A percentile compares a stretch with the other conserved stretches of the same genome.
These are phyloP conservation scores for Xylariales sp. DNA, from an alignment of 2,329 filamentous ascomycete genomes.

Conservation along the genomic window DNA sequence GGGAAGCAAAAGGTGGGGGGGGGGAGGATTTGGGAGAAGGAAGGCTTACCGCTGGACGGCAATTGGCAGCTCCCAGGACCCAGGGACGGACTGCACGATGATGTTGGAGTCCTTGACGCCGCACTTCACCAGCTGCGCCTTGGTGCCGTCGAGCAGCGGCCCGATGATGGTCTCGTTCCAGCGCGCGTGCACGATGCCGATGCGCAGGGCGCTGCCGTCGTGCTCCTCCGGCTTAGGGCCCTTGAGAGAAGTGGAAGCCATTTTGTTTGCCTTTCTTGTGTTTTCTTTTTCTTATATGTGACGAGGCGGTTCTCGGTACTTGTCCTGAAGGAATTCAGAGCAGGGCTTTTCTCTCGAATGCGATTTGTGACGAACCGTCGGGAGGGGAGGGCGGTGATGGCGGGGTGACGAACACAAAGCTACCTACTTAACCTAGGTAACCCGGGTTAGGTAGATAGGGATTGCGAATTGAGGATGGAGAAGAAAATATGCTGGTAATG, in stretches of 20 bases:
- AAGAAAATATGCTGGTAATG: not conserved
- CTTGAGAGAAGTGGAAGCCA: slow-evolving; percentile 62
- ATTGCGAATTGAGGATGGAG: not conserved
- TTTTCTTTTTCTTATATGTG: slow-evolving; percentile 2
- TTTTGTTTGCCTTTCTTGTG: slow-evolving; percentile 1
- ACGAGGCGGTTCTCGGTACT: not conserved
- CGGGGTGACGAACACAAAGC: slow-evolving; percentile 14
- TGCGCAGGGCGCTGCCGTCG: slow-evolving; percentile 79
- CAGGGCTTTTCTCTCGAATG: not conserved
- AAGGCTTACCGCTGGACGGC: slow-evolving; percentile 81
- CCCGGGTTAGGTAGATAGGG: no score
- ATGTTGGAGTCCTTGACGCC: slow-evolving; percentile 92
- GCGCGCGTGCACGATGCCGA: slow-evolving; percentile 94
- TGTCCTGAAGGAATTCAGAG: not conserved
- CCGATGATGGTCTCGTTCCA: slow-evolving; percentile 94
- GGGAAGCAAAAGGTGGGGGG: not conserved
- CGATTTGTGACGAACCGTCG: slow-evolving; percentile 1
- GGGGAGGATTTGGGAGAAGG: not conserved
- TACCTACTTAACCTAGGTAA: no score
- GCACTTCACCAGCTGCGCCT: slow-evolving; percentile 78
- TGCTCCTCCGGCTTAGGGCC: slow-evolving; percentile 68
- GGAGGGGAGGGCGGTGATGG: slow-evolving; percentile 11
- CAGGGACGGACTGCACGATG: slow-evolving; percentile 87
- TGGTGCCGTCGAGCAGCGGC: slow-evolving; percentile 82
- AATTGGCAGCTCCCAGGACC: slow-evolving; percentile 93